Base-by-base conservation (phyloP, 192 early-diverging fungal species). In the Rhizophagus prolifer region DNA sequence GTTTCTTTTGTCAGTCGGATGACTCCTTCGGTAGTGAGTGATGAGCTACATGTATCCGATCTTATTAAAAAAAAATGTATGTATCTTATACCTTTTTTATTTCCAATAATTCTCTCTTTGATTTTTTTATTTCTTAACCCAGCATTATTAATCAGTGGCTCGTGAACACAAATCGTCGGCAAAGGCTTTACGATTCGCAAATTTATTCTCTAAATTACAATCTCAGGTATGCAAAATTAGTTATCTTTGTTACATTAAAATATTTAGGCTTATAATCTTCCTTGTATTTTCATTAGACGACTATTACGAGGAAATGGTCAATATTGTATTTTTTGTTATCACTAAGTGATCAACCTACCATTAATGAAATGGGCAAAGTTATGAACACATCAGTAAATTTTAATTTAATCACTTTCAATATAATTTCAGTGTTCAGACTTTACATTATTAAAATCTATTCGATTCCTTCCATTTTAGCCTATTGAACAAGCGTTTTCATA, bases 31-130 rank as follows among this genome's bases (percentile, higher is more conserved):
- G 75, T 89, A 19, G 79, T 85, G 3, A 76, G 83, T 13, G 90
- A 92, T 75, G 89, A 88, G 54, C 72, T 85, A 9, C 82, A 88
- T 66, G 79, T 91, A 23, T 87, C 84, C 19, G 88, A 90, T 54
- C 74, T 82, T 21, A 91, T 92, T 68, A 88, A 87, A 78, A 90
- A 90, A 80, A 87, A 88, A 77, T 81, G 92, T 93, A 80, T 0
- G 19, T 25, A 41, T n/a, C 7, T 34, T 38, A 64, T 34, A 34
- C n/a, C 16, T 21, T n/a, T 19, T 50, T 47, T 46, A 47, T 41
- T 75, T 31, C 2, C 31, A 4, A 4, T 65, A 41, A 47, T 25
- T 19, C 1, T 36, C 1, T 19, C n/a, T 64, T 23, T 36, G 36
- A 34, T 34, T 38, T 38, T 38, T 38, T 38, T 38, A 38, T 38